Conservation (phyloP, 129 eudicot genomes). For the Lactuca sativa region DNA sequence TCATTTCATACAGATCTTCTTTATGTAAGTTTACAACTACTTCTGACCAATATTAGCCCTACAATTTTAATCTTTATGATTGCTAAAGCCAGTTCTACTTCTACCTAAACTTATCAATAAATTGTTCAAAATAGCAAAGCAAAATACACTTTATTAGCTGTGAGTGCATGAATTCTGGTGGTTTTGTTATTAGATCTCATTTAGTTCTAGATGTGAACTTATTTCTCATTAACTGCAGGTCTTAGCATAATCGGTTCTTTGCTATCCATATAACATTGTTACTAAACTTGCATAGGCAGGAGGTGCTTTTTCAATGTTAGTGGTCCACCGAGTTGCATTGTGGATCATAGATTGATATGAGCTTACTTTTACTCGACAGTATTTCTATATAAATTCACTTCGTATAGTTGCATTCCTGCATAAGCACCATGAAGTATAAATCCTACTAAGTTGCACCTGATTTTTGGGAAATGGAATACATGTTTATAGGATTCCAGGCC, state of each 20-base stretch:
- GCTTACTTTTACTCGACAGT: too few species aligned
- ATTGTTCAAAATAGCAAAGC: slow-evolving; percentile 5
- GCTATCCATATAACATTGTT: too few species aligned
- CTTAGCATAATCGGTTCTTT: too few species aligned
- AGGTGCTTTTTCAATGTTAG: neutral
- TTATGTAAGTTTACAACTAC: neutral
- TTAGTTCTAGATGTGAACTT: neutral
- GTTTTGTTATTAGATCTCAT: slow-evolving; percentile 1
- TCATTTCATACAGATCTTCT: slow-evolving; percentile 3
- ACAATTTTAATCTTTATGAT: slow-evolving; percentile 5
- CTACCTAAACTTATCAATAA: neutral
- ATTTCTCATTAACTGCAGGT: neutral
- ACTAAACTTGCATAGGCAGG: neutral
- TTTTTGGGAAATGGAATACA: neutral
- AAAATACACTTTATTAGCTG: neutral
- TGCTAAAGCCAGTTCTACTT: neutral
- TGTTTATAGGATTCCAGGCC: neutral
- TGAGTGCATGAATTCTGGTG: neutral
- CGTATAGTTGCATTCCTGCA: slow-evolving; percentile 6
- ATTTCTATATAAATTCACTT: neutral
- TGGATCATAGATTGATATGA: too few species aligned
- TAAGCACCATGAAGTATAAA: slow-evolving; percentile 5
- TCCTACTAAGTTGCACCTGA: slow-evolving; percentile 8
- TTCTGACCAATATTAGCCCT: slow-evolving; percentile 4
- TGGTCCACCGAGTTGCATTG: neutral